phyloP scores from a whole-genome alignment of 495 filamentous ascomycete species.

The Talaromyces proteolyticus region DNA sequence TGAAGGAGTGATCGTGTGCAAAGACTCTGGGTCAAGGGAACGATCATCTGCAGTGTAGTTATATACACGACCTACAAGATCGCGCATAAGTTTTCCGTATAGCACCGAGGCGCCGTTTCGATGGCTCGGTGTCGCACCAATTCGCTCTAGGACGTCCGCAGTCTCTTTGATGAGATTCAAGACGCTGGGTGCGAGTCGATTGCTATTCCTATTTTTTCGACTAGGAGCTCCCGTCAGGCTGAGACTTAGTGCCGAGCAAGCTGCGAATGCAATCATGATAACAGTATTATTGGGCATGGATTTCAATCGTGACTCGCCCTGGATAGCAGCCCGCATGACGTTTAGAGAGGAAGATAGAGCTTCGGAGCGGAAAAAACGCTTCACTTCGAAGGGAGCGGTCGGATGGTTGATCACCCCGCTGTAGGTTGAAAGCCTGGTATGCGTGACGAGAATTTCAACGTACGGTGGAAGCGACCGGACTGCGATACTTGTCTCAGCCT shows the following conservation, averaged over 20 bases:
- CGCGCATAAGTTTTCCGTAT: constrained; percentile 56
- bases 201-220: constrained; percentile 30
- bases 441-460: constrained; percentile 68
- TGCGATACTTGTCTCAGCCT: constrained; percentile 29
- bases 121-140: constrained; percentile 57
- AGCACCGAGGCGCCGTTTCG: constrained; percentile 56
- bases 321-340: constrained; percentile 67
- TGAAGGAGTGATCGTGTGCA: background rate
- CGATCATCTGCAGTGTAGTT: background rate
- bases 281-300: constrained; percentile 75
- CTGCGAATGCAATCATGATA: constrained; percentile 73
- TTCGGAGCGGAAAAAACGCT: constrained; percentile 64
- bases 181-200: constrained; percentile 55
- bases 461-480: constrained; percentile 64
- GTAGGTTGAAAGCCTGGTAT: constrained; percentile 67
- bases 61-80: constrained; percentile 44
- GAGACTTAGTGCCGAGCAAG: constrained; percentile 62
- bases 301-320: constrained; percentile 61
- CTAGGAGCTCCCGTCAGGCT: constrained; percentile 49
- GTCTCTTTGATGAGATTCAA: constrained; percentile 63
- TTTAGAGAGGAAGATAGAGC: constrained; percentile 64
- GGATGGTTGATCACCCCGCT: constrained; percentile 69
- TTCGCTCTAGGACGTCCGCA: constrained; percentile 61
- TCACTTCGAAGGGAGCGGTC: constrained; percentile 62
- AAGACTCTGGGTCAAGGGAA: background rate